These are phyloP conservation scores for Gorgonomyces haynaldii DNA, from an alignment of 192 early-diverging fungal genomes.

Conservation along the genomic window DNA sequence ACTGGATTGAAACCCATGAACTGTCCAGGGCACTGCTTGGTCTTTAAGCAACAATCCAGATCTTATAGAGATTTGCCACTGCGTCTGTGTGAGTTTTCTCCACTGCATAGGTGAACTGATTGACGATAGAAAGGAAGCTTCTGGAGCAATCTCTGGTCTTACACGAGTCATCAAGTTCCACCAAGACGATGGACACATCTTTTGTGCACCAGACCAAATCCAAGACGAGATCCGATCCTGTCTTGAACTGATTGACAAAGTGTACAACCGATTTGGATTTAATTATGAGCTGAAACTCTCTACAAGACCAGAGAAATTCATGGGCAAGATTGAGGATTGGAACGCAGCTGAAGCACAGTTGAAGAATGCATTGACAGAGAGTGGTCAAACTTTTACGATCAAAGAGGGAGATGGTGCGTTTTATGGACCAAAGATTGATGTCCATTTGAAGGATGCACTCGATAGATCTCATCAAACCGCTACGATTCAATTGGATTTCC, in stretches of 20 bases:
- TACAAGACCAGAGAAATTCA: slow-evolving; percentile 64
- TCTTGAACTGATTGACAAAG: slow-evolving; percentile 63
- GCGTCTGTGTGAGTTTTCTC: slow-evolving; percentile 84
- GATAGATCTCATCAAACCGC: slow-evolving; percentile 84
- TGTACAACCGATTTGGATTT: slow-evolving; percentile 73
- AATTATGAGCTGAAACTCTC: slow-evolving; percentile 69
- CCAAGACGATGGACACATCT: slow-evolving; percentile 96
- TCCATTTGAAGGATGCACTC: slow-evolving; percentile 68
- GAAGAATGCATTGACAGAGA: slow-evolving; percentile 51
- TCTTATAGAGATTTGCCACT: slow-evolving; percentile 85
- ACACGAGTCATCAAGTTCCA: slow-evolving; percentile 90
- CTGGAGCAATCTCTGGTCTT: slow-evolving; percentile 78
- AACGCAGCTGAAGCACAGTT: slow-evolving; percentile 64
- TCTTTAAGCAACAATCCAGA: slow-evolving; percentile 64
- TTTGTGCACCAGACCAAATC: slow-evolving; percentile 75
- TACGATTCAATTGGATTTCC: slow-evolving; percentile 92
- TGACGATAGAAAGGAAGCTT: slow-evolving; percentile 70
- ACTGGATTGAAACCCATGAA: slow-evolving; percentile 97
- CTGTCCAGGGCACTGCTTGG: slow-evolving; percentile 90
- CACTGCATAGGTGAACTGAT: slow-evolving; percentile 66
- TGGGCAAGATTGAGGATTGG: slow-evolving; percentile 71
- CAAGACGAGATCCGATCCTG: slow-evolving; percentile 63
- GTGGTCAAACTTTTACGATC: slow-evolving; percentile 49
- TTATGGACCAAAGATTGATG: slow-evolving; percentile 95
- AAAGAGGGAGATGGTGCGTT: slow-evolving; percentile 88